phyloP scores from a whole-genome alignment of 306 rosid species.

The Prosopis cineraria region DNA sequence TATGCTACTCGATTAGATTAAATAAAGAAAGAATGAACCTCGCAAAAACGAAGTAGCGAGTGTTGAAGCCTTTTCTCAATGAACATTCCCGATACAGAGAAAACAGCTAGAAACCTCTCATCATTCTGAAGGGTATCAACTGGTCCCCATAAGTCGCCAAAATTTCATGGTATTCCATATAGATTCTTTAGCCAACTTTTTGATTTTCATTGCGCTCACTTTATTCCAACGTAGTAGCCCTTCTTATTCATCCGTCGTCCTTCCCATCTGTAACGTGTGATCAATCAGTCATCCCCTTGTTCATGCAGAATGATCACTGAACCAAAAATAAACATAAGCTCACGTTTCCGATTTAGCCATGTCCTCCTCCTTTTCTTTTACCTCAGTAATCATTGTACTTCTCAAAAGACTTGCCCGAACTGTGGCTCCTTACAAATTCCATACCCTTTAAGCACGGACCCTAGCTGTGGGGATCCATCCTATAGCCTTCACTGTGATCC shows the following conservation, averaged over 20 bases:
- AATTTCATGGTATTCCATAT: slow-evolving; percentile 37
- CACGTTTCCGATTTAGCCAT: slow-evolving; percentile 32
- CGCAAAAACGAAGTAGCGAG: slow-evolving; percentile 18
- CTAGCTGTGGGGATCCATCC: slow-evolving; percentile 65
- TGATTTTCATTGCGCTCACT: slow-evolving; percentile 41
- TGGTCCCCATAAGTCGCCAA: slow-evolving; percentile 51
- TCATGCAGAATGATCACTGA: slow-evolving; percentile 49
- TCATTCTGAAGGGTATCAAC: slow-evolving; percentile 61
- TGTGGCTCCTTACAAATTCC: slow-evolving; percentile 78
- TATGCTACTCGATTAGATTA: slow-evolving; percentile 32
- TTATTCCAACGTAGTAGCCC: slow-evolving; percentile 55
- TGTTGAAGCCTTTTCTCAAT: slow-evolving; percentile 41
- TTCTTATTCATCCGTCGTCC: slow-evolving; percentile 35
- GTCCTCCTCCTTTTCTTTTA: slow-evolving; percentile 48
- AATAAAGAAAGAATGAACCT: slow-evolving; percentile 24
- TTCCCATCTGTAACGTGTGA: slow-evolving; percentile 37
- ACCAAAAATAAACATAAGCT: slow-evolving; percentile 41
- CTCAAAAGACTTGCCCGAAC: slow-evolving; percentile 73
- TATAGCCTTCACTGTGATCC: slow-evolving; percentile 74
- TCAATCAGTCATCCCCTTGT: slow-evolving; percentile 39
- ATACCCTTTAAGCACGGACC: slow-evolving; percentile 81
- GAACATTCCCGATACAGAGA: slow-evolving; percentile 45
- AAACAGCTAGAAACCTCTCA: slow-evolving; percentile 39
- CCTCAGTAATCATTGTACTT: slow-evolving; percentile 38
- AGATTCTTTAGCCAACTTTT: slow-evolving; percentile 61